Evolutionary conservation across 2,329 filamentous ascomycete genomes (phyloP), one percentile per base, ranked within the genome.

Genomic region (Xylaria sp.): DNA sequence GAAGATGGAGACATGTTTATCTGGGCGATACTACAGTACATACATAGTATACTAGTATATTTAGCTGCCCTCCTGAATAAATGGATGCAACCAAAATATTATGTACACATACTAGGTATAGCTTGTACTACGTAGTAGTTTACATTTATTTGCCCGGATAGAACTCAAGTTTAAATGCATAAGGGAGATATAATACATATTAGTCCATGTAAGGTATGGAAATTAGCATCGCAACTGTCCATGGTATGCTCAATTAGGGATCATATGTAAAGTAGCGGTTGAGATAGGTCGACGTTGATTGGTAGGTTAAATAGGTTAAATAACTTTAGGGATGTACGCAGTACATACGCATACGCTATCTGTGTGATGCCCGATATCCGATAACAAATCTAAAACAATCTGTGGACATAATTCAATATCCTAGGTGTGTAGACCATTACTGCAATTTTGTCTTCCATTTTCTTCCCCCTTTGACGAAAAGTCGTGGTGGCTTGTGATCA

Each of bases 51-150:
- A 31, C 4, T 31, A 31, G 29, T 29, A 56, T 42, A 13, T 58
- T 63, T 47, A 66, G 54, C 59, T 59, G 61, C 60, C 47, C 38
- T 42, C 36, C 38, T 22, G 42, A 31, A 31, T 31, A 31, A 7
- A 7, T 7, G 7, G 29, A 31, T n/a, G n/a, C n/a, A n/a, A n/a
- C n/a, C n/a, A n/a, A n/a, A n/a, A n/a, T n/a, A n/a, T n/a, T n/a
- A n/a, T n/a, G n/a, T n/a, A n/a, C n/a, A n/a, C n/a, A n/a, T n/a
- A n/a, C n/a, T n/a, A n/a, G n/a, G n/a, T n/a, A n/a, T n/a, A n/a
- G n/a, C n/a, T n/a, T n/a, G n/a, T n/a, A n/a, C n/a, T 31, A 31
- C 7, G 29, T 31, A 31, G 29, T 31, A 31, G 29, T n/a, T n/a
- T n/a, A n/a, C n/a, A n/a, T n/a, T n/a, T n/a, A n/a, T n/a, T n/a